Base-by-base conservation (phyloP, 306 rosid genomes). In the Pueraria montana region DNA sequence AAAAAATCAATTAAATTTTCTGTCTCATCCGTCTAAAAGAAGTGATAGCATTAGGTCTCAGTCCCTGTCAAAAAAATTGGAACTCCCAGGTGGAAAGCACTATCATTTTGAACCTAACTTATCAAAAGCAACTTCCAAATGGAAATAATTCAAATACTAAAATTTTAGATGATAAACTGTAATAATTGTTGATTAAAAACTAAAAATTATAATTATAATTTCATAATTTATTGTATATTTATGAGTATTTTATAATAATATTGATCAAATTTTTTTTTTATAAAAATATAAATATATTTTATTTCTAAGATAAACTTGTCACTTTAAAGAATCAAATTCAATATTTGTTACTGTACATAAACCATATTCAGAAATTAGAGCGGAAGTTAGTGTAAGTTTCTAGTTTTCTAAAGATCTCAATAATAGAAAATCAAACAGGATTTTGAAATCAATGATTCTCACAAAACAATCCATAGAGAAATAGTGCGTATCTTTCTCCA, bases 11-110 rank as follows among this genome's bases (percentile, higher is more conserved):
- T 20, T 8, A 69, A 34, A 20, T 14, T 45, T n/a, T 40, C 3
- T 10, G 65, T 8, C 30, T 12, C 34, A 9, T 21, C 53, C 45
- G 46, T 76, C 26, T 7, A 36, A 71, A 55, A 53, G 59, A 23
- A 59, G 55, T 81, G 82, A 78, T 64, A 40, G 23, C 70, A 72
- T 87, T 91, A 89, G 95, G 89, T 89, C 81, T 59, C 8, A 0
- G 89, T 91, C 91, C 12, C 53, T 40, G 55, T 86, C 88, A 43
- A 30, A 49, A 49, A 82, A 73, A 18, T 84, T 78, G 77, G 82
- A 76, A 46, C 53, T 82, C 80, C 21, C 8, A 24, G 21, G 75
- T 85, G 86, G 90, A 90, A 26, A 56, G 77, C 87, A 86, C 59
- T 64, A 73, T 84, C 53, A 42, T 10, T 56, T 72, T 30, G 62